Base-by-base conservation (phyloP, 345 rosid genomes). In the Cardamine chenopodiifolia region DNA sequence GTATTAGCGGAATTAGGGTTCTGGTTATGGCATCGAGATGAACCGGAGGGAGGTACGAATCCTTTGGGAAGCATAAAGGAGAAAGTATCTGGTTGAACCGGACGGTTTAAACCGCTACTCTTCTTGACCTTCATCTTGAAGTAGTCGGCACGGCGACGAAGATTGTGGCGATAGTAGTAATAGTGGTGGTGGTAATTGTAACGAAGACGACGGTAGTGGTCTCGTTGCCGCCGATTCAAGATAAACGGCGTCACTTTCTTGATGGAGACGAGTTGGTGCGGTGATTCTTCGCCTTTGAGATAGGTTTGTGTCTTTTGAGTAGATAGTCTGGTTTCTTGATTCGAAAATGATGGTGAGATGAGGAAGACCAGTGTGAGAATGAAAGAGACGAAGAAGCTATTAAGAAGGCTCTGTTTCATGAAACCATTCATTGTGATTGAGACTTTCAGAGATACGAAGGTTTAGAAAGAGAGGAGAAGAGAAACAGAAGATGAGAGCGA, bases 11-110 rank as follows among this genome's bases (percentile, higher is more conserved):
- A 31, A 29, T 71, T 37, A 77, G 76, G 80, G 47, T 37, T 56
- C 15, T 64, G 68, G 23, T 71, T 77, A 70, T 77, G 80, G 26
- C 76, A 66, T 48, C 63, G 73, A 66, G 81, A 59, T 40, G 73
- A 66, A 59, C 81, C 73, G 64, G 81, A 78, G 26, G 81, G 73
- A 19, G 81, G 81, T 18, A 71, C 63, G 19, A 66, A 58, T 20
- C 77, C 77, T 59, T 72, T 78, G 20, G 81, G 81, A 39, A 78
- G 73, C 77, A 72, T 78, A 66, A 52, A 69, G 11, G 77, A 50
- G 54, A 66, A 71, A 2, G 52, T 58, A 71, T 58, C 73, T 6
- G 77, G 28, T 78, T 68, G 57, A 6, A 71, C 63, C 34, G 64
- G 77, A 3, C 70, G 58, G 69, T 78, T 64, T 39, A 69, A 62